Percentiles rank a stretch among this genome's conserved stretches.
These are phyloP conservation scores for Cutaneotrichosporon sp. DNA, from an alignment of 1,284 basidiomycete species.

Conservation along the genomic window DNA sequence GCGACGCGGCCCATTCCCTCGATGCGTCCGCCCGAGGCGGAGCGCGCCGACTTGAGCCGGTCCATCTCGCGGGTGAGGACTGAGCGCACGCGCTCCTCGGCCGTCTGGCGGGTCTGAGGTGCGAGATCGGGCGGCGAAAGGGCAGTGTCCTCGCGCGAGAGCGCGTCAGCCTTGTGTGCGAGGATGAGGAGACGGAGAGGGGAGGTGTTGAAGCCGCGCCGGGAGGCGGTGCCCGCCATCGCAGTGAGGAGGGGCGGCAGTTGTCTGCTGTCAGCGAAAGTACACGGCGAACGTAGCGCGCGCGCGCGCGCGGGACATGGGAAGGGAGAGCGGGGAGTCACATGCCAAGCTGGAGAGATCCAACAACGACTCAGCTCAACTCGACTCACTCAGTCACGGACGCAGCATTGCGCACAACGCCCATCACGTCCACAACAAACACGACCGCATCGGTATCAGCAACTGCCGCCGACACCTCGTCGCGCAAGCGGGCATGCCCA, in stretches of 20 bases:
- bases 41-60: constrained; percentile 43
- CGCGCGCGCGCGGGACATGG: not conserved
- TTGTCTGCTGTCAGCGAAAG: constrained; percentile 31
- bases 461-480: constrained; percentile 39
- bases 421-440: constrained; percentile 50
- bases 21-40: constrained; percentile 42
- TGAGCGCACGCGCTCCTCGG: constrained; percentile 40
- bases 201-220: constrained; percentile 25
- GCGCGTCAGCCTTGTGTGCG: constrained; percentile 49
- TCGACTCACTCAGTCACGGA: constrained; percentile 48
- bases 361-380: too few species aligned
- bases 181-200: constrained; percentile 45
- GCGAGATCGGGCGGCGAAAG: constrained; percentile 26
- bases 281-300: not conserved
- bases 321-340: too few species aligned
- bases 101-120: constrained; percentile 27
- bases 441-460: constrained; percentile 39
- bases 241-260: constrained; percentile 45
- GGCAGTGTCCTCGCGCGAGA: constrained; percentile 31
- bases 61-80: constrained; percentile 52
- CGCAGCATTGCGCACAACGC: constrained; percentile 41
- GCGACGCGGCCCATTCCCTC: constrained; percentile 47
- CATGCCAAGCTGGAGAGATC: too few species aligned
- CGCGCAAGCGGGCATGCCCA: constrained; percentile 51
- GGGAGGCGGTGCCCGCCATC: constrained; percentile 34